Evolutionary conservation across 1,284 basidiomycete genomes (phyloP).

Genomic region (Apiotrichum montevideense): DNA sequence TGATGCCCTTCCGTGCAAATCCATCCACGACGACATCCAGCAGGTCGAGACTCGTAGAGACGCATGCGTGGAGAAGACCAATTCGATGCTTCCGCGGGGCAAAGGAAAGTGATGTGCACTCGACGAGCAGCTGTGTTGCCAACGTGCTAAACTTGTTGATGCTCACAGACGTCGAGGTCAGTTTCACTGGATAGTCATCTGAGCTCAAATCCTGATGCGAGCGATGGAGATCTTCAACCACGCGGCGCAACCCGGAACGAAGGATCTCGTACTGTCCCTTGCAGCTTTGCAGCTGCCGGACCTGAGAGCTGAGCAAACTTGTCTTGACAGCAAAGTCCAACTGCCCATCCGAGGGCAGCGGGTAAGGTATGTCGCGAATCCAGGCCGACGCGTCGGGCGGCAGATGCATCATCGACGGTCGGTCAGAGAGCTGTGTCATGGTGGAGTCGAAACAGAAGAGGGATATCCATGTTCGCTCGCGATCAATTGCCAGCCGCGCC

Average conservation of each 20-base stretch:
- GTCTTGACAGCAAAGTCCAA: constrained; percentile 23
- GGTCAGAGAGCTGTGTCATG: constrained; percentile 19
- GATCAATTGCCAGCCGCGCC: constrained; percentile 19
- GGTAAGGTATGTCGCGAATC: constrained; percentile 15
- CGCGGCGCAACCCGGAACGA: constrained; percentile 15
- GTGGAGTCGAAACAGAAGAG: constrained; percentile 21
- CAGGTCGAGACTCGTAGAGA: constrained; percentile 15
- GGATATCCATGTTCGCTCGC: constrained; percentile 25
- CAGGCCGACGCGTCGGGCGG: constrained; percentile 14
- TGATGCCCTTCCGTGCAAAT: constrained; percentile 21
- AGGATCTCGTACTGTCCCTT: constrained; percentile 17
- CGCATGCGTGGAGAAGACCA: constrained; percentile 17
- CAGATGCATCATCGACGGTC: constrained; percentile 19
- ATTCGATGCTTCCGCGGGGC: constrained; percentile 17
- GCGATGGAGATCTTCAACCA: constrained; percentile 18
- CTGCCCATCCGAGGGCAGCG: constrained; percentile 19
- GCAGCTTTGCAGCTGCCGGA: constrained; percentile 18
- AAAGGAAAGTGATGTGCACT: constrained; percentile 17
- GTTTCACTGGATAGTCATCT: constrained; percentile 5
- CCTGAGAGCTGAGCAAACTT: constrained; percentile 11
- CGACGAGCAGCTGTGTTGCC: constrained; percentile 15
- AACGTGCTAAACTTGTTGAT: constrained; percentile 21
- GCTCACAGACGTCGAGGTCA: constrained; percentile 19
- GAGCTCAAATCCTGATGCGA: constrained; percentile 10
- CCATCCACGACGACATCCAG: constrained; percentile 19